A percentile compares a stretch with the other conserved stretches of the same genome.
Conservation (phyloP, 2,329 filamentous ascomycete genomes). For the Didymella pomorum region DNA sequence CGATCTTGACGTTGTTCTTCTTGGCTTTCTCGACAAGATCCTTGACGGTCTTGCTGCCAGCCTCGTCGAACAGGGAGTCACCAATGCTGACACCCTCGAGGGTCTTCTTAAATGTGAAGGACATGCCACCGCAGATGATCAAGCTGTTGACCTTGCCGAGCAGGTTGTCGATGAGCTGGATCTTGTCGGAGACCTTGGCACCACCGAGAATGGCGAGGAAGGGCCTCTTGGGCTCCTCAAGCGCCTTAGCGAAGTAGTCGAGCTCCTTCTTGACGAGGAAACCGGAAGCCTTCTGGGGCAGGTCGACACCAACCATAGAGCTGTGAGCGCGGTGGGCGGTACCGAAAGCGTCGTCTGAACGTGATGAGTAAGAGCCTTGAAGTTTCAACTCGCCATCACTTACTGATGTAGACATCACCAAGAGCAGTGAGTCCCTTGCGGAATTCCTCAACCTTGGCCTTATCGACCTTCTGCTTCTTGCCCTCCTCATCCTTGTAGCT, state of each 20-base stretch:
- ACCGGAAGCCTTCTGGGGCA: conserved; percentile 95
- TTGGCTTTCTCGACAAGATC: conserved; percentile 93
- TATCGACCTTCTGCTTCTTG: conserved; percentile 98
- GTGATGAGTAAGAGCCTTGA: conserved; percentile 29
- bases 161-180: conserved; percentile 98
- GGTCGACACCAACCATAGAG: conserved; percentile 97
- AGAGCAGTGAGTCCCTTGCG: conserved; percentile 93
- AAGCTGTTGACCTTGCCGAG: conserved; percentile 97
- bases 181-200: conserved; percentile 99
- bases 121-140: conserved; percentile 97
- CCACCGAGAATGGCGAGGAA: conserved; percentile 99
- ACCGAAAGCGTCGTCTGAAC: conserved; percentile 91
- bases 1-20: conserved; percentile 93
- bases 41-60: conserved; percentile 88
- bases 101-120: conserved; percentile 99
- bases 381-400: conserved; percentile 45
- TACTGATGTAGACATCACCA: conserved; percentile 96
- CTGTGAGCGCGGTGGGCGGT: conserved; percentile 98
- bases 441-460: conserved; percentile 90
- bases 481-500: conserved; percentile 92
- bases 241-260: conserved; percentile 97
- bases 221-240: conserved; percentile 90
- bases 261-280: conserved; percentile 99
- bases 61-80: conserved; percentile 90
- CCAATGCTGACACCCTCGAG: conserved; percentile 89